A percentile compares a stretch with the other conserved stretches of the same genome.
phyloP scores from a whole-genome alignment of 2,329 filamentous ascomycete species.

The Fusarium floridanum region DNA sequence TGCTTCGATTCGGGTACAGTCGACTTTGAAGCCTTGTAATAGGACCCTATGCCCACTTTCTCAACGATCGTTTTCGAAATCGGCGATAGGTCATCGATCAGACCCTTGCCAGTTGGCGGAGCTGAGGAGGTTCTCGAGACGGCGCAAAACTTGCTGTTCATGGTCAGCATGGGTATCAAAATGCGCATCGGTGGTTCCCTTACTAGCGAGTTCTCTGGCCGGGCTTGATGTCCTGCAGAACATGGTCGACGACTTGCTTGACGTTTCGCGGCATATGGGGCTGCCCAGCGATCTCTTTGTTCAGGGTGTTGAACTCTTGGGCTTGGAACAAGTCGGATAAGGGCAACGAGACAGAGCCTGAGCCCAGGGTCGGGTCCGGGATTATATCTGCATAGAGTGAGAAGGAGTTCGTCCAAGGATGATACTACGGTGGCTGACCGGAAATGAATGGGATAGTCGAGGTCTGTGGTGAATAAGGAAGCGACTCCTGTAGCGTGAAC shows the following conservation, averaged over 20 bases:
- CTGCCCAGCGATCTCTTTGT: slow-evolving; percentile 74
- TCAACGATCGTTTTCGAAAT: slow-evolving; percentile 59
- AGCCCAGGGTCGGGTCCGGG: slow-evolving; percentile 72
- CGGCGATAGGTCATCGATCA: slow-evolving; percentile 62
- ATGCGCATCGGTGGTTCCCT: slow-evolving; percentile 38
- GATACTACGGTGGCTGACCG: slow-evolving; percentile 61
- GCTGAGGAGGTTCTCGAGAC: slow-evolving; percentile 43
- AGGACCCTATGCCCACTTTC: slow-evolving; percentile 55
- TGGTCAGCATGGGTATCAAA: slow-evolving; percentile 43
- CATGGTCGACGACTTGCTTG: slow-evolving; percentile 78
- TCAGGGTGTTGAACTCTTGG: slow-evolving; percentile 75
- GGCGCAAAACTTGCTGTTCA: slow-evolving; percentile 65
- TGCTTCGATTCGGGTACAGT: slow-evolving; percentile 47
- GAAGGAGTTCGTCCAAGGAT: slow-evolving; percentile 5
- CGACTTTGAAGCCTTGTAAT: slow-evolving; percentile 56
- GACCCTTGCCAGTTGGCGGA: slow-evolving; percentile 41
- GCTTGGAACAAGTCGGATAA: slow-evolving; percentile 65
- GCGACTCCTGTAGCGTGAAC: slow-evolving; percentile 78
- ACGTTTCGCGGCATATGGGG: slow-evolving; percentile 73
- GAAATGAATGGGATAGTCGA: slow-evolving; percentile 84
- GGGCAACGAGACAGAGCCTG: slow-evolving; percentile 64
- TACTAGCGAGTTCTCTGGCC: slow-evolving; percentile 79
- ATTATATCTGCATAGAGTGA: slow-evolving; percentile 68
- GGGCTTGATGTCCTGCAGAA: slow-evolving; percentile 79
- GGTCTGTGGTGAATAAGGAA: slow-evolving; percentile 86